Percentiles rank a stretch among this genome's conserved stretches.
Evolutionary conservation across 148 eudicot genomes (phyloP).

Genomic region (Dysphania ambrosioides): DNA sequence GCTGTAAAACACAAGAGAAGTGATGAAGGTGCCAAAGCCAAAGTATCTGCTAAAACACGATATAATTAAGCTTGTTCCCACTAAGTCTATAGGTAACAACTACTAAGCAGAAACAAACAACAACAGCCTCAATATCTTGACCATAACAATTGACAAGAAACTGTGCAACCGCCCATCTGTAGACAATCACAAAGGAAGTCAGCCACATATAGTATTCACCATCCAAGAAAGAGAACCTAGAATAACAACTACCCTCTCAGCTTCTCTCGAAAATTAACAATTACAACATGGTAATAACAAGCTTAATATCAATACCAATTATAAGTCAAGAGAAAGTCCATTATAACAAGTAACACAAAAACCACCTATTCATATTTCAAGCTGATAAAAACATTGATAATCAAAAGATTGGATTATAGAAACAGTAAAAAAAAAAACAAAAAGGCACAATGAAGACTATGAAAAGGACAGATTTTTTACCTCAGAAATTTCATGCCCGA

Average conservation of each 20-base stretch:
- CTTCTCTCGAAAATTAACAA: background rate
- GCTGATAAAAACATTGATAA: background rate
- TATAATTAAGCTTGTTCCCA: background rate
- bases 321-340: too few species aligned
- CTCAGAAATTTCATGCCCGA: slow-evolving; percentile 36
- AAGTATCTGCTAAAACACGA: background rate
- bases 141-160: background rate
- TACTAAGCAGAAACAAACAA: background rate
- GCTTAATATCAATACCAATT: too few species aligned
- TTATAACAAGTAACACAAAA: background rate
- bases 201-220: too few species aligned
- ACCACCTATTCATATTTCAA: background rate
- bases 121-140: background rate
- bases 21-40: background rate
- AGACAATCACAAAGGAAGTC: background rate
- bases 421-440: background rate
- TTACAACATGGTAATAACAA: too few species aligned
- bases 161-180: background rate
- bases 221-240: too few species aligned
- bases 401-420: too few species aligned
- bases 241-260: too few species aligned
- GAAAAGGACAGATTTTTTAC: slow-evolving; percentile 8
- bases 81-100: background rate
- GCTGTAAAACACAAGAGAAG: background rate
- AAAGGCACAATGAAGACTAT: too few species aligned